phyloP scores from a whole-genome alignment of 2,329 filamentous ascomycete species.

The Metarhizium album region DNA sequence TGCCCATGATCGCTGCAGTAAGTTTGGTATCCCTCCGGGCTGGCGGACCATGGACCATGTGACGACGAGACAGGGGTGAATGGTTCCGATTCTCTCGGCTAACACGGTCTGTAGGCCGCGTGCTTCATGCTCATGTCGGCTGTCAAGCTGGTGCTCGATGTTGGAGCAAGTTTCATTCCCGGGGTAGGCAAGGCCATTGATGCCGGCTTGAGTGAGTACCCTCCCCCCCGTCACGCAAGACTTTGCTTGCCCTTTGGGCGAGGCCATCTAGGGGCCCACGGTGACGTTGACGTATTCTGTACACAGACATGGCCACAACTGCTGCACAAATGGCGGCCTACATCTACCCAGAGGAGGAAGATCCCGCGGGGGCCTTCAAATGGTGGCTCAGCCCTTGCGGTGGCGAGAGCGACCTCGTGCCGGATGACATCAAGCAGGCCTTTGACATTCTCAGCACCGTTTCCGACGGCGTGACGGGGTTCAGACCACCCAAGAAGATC shows the following conservation, averaged over 20 bases:
- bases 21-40: background rate
- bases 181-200: background rate
- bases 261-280: too few species aligned
- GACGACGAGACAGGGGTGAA: too few species aligned
- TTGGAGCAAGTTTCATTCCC: background rate
- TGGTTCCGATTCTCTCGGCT: background rate
- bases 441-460: background rate
- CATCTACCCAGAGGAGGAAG: conserved; percentile 3
- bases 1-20: conserved; percentile 1
- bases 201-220: background rate
- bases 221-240: background rate
- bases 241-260: too few species aligned
- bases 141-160: background rate
- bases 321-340: conserved; percentile 1
- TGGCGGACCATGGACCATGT: background rate
- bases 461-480: background rate
- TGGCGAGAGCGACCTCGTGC: conserved; percentile 1
- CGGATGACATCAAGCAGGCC: conserved; percentile 3
- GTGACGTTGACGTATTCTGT: background rate
- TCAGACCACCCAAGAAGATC: background rate
- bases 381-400: conserved; percentile 7
- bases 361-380: conserved; percentile 3
- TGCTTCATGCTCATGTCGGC: conserved; percentile 5
- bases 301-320: background rate
- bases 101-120: background rate